Base-by-base conservation (phyloP, 257 asterid species). In the Coffea eugenioides region DNA sequence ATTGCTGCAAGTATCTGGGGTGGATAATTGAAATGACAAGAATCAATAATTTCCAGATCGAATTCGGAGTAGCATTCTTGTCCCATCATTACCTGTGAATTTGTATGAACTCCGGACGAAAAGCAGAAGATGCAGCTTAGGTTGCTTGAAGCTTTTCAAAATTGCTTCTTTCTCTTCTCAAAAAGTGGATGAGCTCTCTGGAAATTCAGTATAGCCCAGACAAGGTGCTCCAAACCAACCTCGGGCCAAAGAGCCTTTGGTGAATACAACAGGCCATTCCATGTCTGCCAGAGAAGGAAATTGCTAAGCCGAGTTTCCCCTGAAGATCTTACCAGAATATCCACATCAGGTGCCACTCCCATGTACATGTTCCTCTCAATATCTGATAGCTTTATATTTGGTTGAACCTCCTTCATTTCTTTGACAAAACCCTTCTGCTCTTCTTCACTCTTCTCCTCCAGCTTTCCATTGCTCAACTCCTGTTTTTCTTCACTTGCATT, bases 221-320 rank as follows among this genome's bases (percentile, higher is more conserved):
- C 88, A 54, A 95, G 77, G 78, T 93, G 98, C 20, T 87, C 72
- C 74, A 91, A 82, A 36, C 97, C 96, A 54, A 91, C 80, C 85
- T 93, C 97, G 36, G 98, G 98, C 94, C 97, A 91, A 77, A 91
- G 77, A 0, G 90, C 98, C 41, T 73, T 56, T 0, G 98, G 96
- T 0, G 95, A 86, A 75, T 90, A 88, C 84, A 93, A 74, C 8
- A 94, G 75, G 31, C 93, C 80, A 46, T 82, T 88, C 27, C 95
- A 74, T 39, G 95, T 91, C 83, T 91, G 97, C 98, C 95, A 93
- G 20, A 89, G 84, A 5, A 93, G 88, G 79, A 90, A 91, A 82
- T 90, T 90, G 88, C 97, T 93, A 34, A 92, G 85, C 36, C 90
- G 80, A 1, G 88, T 80, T 74, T 79, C 90, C 1, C 94, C 90